These are phyloP conservation scores for Bolboschoenus planiculmis DNA, from an alignment of 176 grass and related monocot genomes.

Conservation along the genomic window DNA sequence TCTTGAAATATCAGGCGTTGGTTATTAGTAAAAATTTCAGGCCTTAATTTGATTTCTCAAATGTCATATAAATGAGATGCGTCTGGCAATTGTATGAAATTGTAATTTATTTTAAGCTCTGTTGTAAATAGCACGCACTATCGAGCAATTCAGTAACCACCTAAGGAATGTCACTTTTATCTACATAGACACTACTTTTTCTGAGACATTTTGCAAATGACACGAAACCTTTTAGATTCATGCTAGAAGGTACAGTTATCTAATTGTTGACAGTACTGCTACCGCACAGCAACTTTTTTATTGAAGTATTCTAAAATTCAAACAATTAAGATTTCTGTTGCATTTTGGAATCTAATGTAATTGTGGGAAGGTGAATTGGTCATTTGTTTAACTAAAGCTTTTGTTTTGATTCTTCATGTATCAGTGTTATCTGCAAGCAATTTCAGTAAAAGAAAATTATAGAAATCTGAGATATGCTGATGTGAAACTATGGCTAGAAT, in stretches of 20 bases:
- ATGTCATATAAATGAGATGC: neutral
- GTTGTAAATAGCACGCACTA: neutral
- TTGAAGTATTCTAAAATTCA: neutral
- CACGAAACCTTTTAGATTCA: neutral
- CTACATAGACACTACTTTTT: neutral
- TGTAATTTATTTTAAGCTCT: neutral
- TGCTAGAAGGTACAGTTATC: neutral
- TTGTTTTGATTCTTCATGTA: neutral
- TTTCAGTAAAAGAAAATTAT: neutral
- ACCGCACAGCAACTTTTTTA: neutral
- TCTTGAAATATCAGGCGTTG: neutral
- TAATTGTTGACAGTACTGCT: neutral
- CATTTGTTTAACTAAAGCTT: neutral
- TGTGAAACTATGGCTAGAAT: neutral
- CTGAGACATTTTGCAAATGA: neutral
- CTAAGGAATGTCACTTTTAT: neutral
- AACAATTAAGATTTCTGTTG: neutral
- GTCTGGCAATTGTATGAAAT: neutral
- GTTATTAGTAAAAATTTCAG: conserved; percentile 31
- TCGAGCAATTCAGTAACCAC: neutral
- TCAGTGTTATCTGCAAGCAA: neutral
- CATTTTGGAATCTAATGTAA: neutral
- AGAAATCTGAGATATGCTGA: neutral
- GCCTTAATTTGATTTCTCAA: too few relatives aligned
- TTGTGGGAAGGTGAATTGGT: neutral